A percentile compares a stretch with the other conserved stretches of the same genome.
phyloP scores from a whole-genome alignment of 768 basidiomycete genomes.

The Sporobolomyces pararoseus region DNA sequence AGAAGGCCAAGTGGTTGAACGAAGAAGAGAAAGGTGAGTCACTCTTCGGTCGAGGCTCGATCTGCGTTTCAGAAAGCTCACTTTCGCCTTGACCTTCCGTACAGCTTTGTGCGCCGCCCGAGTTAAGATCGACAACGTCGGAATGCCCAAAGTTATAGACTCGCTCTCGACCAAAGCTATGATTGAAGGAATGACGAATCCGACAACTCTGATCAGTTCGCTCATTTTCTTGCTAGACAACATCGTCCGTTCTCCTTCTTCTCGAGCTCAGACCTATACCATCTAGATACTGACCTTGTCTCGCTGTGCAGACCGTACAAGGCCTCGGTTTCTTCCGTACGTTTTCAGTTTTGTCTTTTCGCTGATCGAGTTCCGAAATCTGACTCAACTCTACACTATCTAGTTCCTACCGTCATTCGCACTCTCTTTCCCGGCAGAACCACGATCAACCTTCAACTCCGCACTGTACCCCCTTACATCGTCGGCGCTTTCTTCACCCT shows the following conservation, averaged over 20 bases:
- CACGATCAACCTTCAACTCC: slow-evolving; percentile 38
- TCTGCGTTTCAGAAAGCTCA: neutral
- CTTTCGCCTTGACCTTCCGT: neutral
- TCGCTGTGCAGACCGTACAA: too few relatives aligned
- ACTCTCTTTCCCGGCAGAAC: slow-evolving; percentile 43
- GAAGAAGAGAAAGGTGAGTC: slow-evolving; percentile 34
- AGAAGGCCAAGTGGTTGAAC: slow-evolving; percentile 39
- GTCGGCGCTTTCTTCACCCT: slow-evolving; percentile 40
- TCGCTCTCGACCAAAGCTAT: slow-evolving; percentile 31
- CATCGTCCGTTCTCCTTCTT: too few relatives aligned
- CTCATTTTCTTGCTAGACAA: slow-evolving; percentile 46
- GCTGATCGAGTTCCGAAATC: neutral
- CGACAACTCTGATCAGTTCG: slow-evolving; percentile 31
- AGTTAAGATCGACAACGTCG: slow-evolving; percentile 45
- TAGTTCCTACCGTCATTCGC: slow-evolving; percentile 43
- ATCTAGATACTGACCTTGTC: too few relatives aligned
- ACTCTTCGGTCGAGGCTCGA: neutral
- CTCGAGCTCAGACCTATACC: too few relatives aligned
- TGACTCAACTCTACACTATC: too few relatives aligned
- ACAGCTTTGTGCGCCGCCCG: slow-evolving; percentile 36
- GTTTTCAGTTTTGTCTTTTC: neutral
- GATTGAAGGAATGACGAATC: slow-evolving; percentile 22
- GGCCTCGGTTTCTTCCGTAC: slow-evolving; percentile 31
- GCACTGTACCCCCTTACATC: slow-evolving; percentile 42
- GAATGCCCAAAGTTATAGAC: slow-evolving; percentile 40